A percentile compares a stretch with the other conserved stretches of the same genome.
These are phyloP conservation scores for Mortierella sp. DNA, from an alignment of 371 early-diverging fungal species.

Conservation along the genomic window DNA sequence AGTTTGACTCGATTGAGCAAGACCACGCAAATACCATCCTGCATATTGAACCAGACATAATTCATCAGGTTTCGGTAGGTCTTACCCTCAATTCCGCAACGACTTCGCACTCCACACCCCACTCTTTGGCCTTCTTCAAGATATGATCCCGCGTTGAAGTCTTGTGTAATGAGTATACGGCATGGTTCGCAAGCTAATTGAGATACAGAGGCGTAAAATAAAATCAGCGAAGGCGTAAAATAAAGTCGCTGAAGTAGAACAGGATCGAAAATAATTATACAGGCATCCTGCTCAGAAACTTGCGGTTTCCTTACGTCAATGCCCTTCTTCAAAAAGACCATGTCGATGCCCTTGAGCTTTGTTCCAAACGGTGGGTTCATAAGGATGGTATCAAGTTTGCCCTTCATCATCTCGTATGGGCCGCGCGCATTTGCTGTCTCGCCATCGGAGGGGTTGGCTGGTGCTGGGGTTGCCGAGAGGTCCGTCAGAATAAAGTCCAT, in stretches of 20 bases:
- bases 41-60: not conserved
- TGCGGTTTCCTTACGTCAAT: slow-evolving; percentile 63
- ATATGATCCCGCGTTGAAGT: slow-evolving; percentile 86
- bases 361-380: slow-evolving; percentile 94
- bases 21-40: not conserved
- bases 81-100: slow-evolving; percentile 79
- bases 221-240: not conserved
- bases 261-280: not conserved
- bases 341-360: slow-evolving; percentile 84
- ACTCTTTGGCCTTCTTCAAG: slow-evolving; percentile 80
- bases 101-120: slow-evolving; percentile 82
- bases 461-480: slow-evolving; percentile 53
- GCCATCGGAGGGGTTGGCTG: slow-evolving; percentile 19
- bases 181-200: slow-evolving; percentile 59
- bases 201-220: not conserved
- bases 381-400: slow-evolving; percentile 80
- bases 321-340: slow-evolving; percentile 81
- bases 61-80: not conserved
- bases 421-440: slow-evolving; percentile 29
- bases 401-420: slow-evolving; percentile 61
- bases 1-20: not conserved
- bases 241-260: not conserved
- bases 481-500: slow-evolving; percentile 73
- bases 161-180: slow-evolving; percentile 89
- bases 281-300: too few relatives aligned